Base-by-base conservation (phyloP, 352 stramenopile genomes). In the Pythium insidiosum region DNA sequence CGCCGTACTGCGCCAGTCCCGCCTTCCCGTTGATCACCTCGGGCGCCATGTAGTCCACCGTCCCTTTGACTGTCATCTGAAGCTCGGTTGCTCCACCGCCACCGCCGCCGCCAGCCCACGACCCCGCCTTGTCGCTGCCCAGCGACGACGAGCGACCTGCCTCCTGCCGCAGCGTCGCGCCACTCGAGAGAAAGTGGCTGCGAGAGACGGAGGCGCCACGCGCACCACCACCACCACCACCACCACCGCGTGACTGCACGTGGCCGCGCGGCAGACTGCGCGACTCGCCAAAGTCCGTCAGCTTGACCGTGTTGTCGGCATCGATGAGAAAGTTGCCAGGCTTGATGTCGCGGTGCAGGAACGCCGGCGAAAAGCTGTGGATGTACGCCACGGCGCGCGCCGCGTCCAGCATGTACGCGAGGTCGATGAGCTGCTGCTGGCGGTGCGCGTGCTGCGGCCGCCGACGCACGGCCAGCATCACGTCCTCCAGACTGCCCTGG, bases 261-360 rank as follows among this genome's bases (percentile, higher is more conserved):
- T 24, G 26, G 4, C 24, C 6, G 4, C 54, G 54, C 5, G 48
- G 48, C 5, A 64, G 50, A 40, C 50, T 64, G 2, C 61, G 56
- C 13, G 61, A 70, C 48, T 66, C 61, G 23, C 82, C 82, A 52
- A 94, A 92, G 54, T 94, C 77, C 22, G 67, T 78, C 10, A 92
- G 67, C 43, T 94, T 94, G n/a, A 84, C 68, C 6, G 58, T 68
- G 43, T 61, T 57, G 19, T 70, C 61, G 0, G 53, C 45, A 12
- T 79, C 62, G 4, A 95, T 63, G 15, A 93, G 68, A 45, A 95
- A 93, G 47, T 93, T 95, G 0, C 66, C 56, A 2, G 73, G 73
- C 20, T 85, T 83, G 39, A 89, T 89, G 36, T 89, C 77, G 7
- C 71, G 63, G 23, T 85, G 71, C 5, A 89, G 42, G 33, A 84